Base-by-base conservation (phyloP, 805 yeast genomes). In the Saccharomycopsis selenospora region DNA sequence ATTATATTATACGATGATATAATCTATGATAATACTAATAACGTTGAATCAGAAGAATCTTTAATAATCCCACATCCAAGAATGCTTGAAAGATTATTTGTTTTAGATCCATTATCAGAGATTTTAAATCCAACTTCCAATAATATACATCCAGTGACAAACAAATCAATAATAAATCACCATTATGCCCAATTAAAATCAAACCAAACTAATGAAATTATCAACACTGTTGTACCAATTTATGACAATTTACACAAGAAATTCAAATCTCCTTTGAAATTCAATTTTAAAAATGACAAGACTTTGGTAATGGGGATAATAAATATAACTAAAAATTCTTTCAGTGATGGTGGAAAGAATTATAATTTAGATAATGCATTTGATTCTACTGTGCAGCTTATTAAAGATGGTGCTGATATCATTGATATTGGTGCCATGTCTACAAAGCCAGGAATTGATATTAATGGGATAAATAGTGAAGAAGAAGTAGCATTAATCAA, bases 401-500 rank as follows among this genome's bases (percentile, higher is more conserved):
- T 78, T 4, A 57, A 62, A 0, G 66, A 73, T 20, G 89, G 87
- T 1, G 86, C 89, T n/a, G 70, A 71, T 24, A 85, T 93, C 26
- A 71, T 93, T 33, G 99, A 93, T 62, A 74, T 93, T 47, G 99
- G 99, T 6, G 99, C 99, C 1, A 86, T 88, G 49, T 87, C 96
- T 1, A 93, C 99, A 0, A 74, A 95, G 45, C 99, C 99, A 0
- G 87, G 88, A 1, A 78, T 95, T 1, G 45, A 49, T 22, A 46
- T 52, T 17, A 11, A 30, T 2, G 42, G 24, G 7, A 38, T 24
- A 3, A 38, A 30, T 17, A 73, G 63, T 18, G 75, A 73, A n/a
- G 90, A 77, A 48, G 99, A 93, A 61, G 56, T 85, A 42, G 58
- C 57, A 2, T 66, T 98, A 40, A 83, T 90, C 0, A 61, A 86